Conservation (phyloP, 2,329 filamentous ascomycete species). For the Allantophomopsis lycopodina region DNA sequence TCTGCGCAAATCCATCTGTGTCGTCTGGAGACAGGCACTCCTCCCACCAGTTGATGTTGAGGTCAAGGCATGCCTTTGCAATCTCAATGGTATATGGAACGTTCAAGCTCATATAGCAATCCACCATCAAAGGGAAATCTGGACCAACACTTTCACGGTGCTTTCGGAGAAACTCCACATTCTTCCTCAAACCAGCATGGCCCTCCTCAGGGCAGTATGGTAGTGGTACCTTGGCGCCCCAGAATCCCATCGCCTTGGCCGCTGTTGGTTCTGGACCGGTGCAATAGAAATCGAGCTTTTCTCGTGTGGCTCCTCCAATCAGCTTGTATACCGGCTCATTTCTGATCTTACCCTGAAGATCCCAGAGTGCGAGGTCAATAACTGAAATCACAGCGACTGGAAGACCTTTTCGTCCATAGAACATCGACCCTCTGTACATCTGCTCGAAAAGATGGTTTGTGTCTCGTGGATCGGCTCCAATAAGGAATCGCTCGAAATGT, state of each 20-base stretch:
- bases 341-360: constrained; percentile 79
- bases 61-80: constrained; percentile 66
- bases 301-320: constrained; percentile 79
- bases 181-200: constrained; percentile 68
- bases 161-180: constrained; percentile 75
- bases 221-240: constrained; percentile 78
- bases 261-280: constrained; percentile 74
- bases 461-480: constrained; percentile 79
- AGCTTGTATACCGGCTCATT: constrained; percentile 91
- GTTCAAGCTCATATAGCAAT: constrained; percentile 95
- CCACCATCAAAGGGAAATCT: constrained; percentile 86
- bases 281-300: constrained; percentile 84
- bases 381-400: constrained; percentile 86
- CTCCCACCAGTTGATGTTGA: constrained; percentile 96
- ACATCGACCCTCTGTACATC: constrained; percentile 94
- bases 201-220: constrained; percentile 87
- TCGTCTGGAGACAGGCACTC: constrained; percentile 87
- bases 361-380: constrained; percentile 87
- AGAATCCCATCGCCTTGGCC: constrained; percentile 78
- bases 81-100: constrained; percentile 88
- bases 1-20: constrained; percentile 75
- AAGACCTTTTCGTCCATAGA: constrained; percentile 88
- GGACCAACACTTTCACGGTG: constrained; percentile 76
- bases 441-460: constrained; percentile 90
- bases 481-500: constrained; percentile 84